Conservation (phyloP, 2,329 filamentous ascomycete genomes). For the Diaporthe australafricana region DNA sequence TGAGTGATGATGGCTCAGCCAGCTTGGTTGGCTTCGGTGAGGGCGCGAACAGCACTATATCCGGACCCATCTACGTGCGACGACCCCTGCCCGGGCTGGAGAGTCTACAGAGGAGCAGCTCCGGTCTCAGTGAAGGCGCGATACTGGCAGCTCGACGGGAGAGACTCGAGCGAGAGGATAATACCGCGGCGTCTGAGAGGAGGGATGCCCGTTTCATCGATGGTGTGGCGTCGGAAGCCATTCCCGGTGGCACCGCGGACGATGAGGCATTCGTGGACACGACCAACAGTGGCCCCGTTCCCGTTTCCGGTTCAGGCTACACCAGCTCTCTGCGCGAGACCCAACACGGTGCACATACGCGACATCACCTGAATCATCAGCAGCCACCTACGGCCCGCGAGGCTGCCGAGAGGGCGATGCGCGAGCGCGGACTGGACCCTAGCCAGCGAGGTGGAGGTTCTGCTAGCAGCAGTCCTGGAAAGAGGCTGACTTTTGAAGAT, state of each 20-base stretch:
- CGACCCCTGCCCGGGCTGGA: slow-evolving; percentile 55
- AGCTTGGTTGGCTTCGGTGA: slow-evolving; percentile 94
- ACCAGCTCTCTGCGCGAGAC: slow-evolving; percentile 53
- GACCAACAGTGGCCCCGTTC: slow-evolving; percentile 68
- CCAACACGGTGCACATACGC: slow-evolving; percentile 40
- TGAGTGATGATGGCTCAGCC: slow-evolving; percentile 86
- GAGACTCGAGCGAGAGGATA: slow-evolving; percentile 45
- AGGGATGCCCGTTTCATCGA: slow-evolving; percentile 75
- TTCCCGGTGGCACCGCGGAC: slow-evolving; percentile 51
- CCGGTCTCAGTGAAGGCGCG: slow-evolving; percentile 61
- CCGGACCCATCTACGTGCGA: slow-evolving; percentile 78
- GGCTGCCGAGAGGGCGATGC: slow-evolving; percentile 73
- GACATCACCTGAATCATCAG: slow-evolving; percentile 46
- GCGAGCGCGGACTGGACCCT: slow-evolving; percentile 65
- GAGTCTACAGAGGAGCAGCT: slow-evolving; percentile 62
- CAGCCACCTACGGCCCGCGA: slow-evolving; percentile 54
- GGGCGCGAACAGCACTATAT: slow-evolving; percentile 86
- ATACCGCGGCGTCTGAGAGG: slow-evolving; percentile 62
- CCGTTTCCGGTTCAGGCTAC: slow-evolving; percentile 52
- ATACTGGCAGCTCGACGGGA: slow-evolving; percentile 47
- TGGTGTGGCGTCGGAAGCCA: slow-evolving; percentile 70
- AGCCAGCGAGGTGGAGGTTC: slow-evolving; percentile 55
- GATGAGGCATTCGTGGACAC: slow-evolving; percentile 73
- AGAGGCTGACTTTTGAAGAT: slow-evolving; percentile 71
- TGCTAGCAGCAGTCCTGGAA: slow-evolving; percentile 57